Percentiles rank a stretch among this genome's conserved stretches.
phyloP scores from a whole-genome alignment of 129 eudicot genomes.

The Kitagawia praeruptora region DNA sequence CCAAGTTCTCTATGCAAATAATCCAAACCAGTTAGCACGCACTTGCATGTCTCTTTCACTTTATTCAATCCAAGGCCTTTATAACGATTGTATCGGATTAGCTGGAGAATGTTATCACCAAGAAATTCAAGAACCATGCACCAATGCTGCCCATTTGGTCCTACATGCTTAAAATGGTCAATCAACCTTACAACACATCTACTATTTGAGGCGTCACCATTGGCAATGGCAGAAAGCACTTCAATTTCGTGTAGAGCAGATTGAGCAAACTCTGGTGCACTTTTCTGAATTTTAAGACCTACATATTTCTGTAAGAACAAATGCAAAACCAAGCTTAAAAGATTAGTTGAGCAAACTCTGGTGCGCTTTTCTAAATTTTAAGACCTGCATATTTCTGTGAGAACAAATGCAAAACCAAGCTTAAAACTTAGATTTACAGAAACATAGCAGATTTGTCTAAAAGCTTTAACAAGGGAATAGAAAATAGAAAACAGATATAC shows the following conservation, averaged over 20 bases:
- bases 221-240: slow-evolving; percentile 60
- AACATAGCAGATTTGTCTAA: too few species aligned
- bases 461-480: too few species aligned
- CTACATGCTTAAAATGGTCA: slow-evolving; percentile 87
- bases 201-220: slow-evolving; percentile 58
- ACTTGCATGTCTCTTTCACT: slow-evolving; percentile 80
- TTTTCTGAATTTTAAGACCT: slow-evolving; percentile 94
- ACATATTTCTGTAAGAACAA: slow-evolving; percentile 45
- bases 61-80: slow-evolving; percentile 72
- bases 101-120: slow-evolving; percentile 80
- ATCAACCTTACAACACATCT: slow-evolving; percentile 65
- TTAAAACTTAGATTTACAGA: too few species aligned
- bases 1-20: slow-evolving; percentile 78
- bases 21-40: slow-evolving; percentile 79
- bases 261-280: slow-evolving; percentile 92
- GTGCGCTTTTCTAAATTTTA: slow-evolving; percentile 97
- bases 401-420: slow-evolving; percentile 14
- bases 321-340: slow-evolving; percentile 2
- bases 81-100: slow-evolving; percentile 69
- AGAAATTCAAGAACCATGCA: slow-evolving; percentile 99
- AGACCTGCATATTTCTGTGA: slow-evolving; percentile 66
- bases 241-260: slow-evolving; percentile 93
- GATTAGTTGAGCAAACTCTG: slow-evolving; percentile 58
- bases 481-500: too few species aligned
- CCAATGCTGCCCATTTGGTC: slow-evolving; percentile 93